phyloP scores from a whole-genome alignment of 2,329 filamentous ascomycete species.

The Elsinoe australis region DNA sequence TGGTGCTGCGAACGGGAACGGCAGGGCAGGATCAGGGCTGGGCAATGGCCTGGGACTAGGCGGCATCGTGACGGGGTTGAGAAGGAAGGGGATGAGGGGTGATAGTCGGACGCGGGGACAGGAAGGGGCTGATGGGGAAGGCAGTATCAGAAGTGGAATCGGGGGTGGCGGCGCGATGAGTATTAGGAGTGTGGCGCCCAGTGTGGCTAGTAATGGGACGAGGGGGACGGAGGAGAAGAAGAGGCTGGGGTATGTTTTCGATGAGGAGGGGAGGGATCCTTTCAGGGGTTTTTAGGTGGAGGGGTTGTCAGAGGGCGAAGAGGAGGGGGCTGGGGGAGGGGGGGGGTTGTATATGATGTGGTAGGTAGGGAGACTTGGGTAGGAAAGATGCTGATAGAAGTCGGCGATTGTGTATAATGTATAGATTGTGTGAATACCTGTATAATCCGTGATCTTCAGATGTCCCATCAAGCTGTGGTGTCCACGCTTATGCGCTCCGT shows the following conservation, averaged over 20 bases:
- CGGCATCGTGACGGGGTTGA: not conserved
- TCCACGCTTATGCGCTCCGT: not conserved
- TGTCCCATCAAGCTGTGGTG: not conserved
- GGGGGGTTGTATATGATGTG: not conserved
- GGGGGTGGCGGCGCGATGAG: slow-evolving; percentile 10
- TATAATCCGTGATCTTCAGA: not conserved
- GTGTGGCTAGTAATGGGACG: slow-evolving; percentile 22
- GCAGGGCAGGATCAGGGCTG: too few species aligned
- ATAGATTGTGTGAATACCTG: slow-evolving; percentile 5
- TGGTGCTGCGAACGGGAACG: too few species aligned
- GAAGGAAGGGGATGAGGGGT: slow-evolving; percentile 26
- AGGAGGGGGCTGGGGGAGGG: not conserved
- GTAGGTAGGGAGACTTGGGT: not conserved
- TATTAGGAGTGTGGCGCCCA: not conserved
- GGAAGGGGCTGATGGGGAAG: slow-evolving; percentile 17
- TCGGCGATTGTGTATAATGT: slow-evolving; percentile 12
- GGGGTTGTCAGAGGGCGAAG: not conserved
- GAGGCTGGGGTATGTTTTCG: slow-evolving; percentile 30
- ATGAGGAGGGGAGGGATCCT: slow-evolving; percentile 30
- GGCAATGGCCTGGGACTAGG: too few species aligned
- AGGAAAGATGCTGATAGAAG: not conserved
- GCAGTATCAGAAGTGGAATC: too few species aligned
- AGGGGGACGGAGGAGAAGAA: slow-evolving; percentile 27
- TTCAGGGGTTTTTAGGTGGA: slow-evolving; percentile 29
- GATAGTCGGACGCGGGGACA: slow-evolving; percentile 25